Base-by-base conservation (phyloP, 1,284 basidiomycete species). In the Porodaedalea pini region DNA sequence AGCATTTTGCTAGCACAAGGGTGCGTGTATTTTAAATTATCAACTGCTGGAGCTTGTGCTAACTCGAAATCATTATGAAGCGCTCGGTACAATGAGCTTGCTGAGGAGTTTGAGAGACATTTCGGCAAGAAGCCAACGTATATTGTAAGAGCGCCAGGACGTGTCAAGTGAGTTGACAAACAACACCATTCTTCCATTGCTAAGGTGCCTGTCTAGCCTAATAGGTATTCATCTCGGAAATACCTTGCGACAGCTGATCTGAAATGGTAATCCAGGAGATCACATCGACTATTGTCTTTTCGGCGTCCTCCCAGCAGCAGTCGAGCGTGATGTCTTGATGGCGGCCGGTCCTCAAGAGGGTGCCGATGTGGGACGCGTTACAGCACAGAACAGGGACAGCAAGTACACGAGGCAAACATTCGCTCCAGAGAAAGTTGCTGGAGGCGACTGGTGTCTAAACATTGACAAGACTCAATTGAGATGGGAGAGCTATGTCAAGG, bases 401-500 rank as follows among this genome's bases (percentile, higher is more conserved):
- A 84, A 84, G 69, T 90, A 88, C 69, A 66, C 72, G 17, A 76
- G 78, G 4, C 79, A 79, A 63, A 68, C 71, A 7, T 88, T 89
- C 65, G 71, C 78, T 1, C 88, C 86, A 8, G 74, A 72, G 19
- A 69, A 75, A 10, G 78, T 78, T 2, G 70, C 73, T 57, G 70
- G 74, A 4, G 76, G 81, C 57, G 70, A 75, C 41, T 91, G 88
- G 88, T 76, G 86, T 64, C 73, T 93, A 15, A 84, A 86, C 41
- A 90, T 92, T 58, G 79, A 88, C 65, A 84, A 80, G 43, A 75
- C 77, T 27, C 81, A 86, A 63, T 72, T 90, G 32, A 74, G 87
- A 55, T 94, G 91, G 92, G 88, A 90, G 67, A 90, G 87, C 67
- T 94, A 93, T 69, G 83, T 93, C 65, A 92, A 92, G 68, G 90